Evolutionary conservation across 2,329 filamentous ascomycete genomes (phyloP).

Genomic region (Colletotrichum eremochloae): DNA sequence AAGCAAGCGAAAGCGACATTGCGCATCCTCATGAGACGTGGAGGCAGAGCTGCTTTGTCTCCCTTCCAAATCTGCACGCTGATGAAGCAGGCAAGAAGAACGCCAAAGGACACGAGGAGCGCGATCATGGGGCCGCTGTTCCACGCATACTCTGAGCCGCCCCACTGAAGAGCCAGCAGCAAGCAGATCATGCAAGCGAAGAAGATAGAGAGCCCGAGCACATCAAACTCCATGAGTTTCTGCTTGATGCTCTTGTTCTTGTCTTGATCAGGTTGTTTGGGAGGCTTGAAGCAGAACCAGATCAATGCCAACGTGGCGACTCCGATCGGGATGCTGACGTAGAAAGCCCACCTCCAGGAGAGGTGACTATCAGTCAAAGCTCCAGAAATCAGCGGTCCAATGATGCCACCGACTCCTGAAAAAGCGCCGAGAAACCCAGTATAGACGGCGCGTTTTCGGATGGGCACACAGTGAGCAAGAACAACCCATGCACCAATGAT

Average conservation of each 20-base stretch:
- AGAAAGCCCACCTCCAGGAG: constrained; percentile 51
- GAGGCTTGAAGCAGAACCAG: constrained; percentile 45
- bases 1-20: constrained; percentile 43
- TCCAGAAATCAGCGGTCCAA: constrained; percentile 48
- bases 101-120: constrained; percentile 50
- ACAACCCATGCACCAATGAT: constrained; percentile 54
- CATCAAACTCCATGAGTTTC: constrained; percentile 45
- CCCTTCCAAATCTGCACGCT: constrained; percentile 51
- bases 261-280: constrained; percentile 22
- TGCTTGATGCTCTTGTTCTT: constrained; percentile 31
- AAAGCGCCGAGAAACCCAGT: constrained; percentile 55
- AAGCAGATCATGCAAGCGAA: constrained; percentile 53
- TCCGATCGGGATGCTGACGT: constrained; percentile 49
- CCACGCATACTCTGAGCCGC: constrained; percentile 53
- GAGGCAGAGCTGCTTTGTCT: constrained; percentile 54
- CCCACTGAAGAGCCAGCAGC: constrained; percentile 61
- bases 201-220: constrained; percentile 44
- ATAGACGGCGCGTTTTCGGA: constrained; percentile 51
- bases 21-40: constrained; percentile 52
- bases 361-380: constrained; percentile 48
- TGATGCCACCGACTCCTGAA: constrained; percentile 53
- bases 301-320: constrained; percentile 45
- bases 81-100: constrained; percentile 50
- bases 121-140: constrained; percentile 50
- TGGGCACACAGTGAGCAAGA: constrained; percentile 53